phyloP scores from a whole-genome alignment of 352 stramenopile genomes.

The Globisporangium paroecandrum region DNA sequence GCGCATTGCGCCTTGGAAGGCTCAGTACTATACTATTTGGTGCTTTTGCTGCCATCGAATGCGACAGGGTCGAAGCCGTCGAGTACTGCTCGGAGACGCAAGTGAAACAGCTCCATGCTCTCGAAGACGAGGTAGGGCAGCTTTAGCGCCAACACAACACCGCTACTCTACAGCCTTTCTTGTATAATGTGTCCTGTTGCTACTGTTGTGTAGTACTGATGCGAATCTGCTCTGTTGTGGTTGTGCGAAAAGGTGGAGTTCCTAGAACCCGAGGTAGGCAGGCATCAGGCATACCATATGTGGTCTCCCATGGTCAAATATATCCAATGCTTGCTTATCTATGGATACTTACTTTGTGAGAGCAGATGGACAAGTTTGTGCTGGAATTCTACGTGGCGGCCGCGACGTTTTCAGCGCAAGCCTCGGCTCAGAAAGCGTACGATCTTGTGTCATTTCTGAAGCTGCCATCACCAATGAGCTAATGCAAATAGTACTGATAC shows the following conservation, averaged over 20 bases:
- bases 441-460: slow-evolving; percentile 5
- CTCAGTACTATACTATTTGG: background rate
- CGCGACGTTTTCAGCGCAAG: slow-evolving; percentile 42
- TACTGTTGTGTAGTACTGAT: background rate
- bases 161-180: background rate
- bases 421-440: slow-evolving; percentile 37
- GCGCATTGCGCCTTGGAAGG: background rate
- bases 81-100: slow-evolving; percentile 33
- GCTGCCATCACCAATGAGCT: background rate
- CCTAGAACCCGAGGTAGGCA: slow-evolving; percentile 25
- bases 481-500: background rate
- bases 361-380: slow-evolving; percentile 55
- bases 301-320: background rate
- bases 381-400: slow-evolving; percentile 60
- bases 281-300: too few species aligned
- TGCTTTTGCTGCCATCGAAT: background rate
- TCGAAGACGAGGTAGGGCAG: slow-evolving; percentile 42
- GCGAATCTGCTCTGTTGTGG: background rate
- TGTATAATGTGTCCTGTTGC: background rate
- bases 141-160: background rate
- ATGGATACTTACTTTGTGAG: background rate
- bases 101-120: slow-evolving; percentile 24
- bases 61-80: slow-evolving; percentile 28
- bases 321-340: background rate
- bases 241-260: slow-evolving; percentile 14